A percentile compares a stretch with the other conserved stretches of the same genome.
These are phyloP conservation scores for Stipa capillata DNA, from an alignment of 176 grass and related monocot species.

Conservation along the genomic window DNA sequence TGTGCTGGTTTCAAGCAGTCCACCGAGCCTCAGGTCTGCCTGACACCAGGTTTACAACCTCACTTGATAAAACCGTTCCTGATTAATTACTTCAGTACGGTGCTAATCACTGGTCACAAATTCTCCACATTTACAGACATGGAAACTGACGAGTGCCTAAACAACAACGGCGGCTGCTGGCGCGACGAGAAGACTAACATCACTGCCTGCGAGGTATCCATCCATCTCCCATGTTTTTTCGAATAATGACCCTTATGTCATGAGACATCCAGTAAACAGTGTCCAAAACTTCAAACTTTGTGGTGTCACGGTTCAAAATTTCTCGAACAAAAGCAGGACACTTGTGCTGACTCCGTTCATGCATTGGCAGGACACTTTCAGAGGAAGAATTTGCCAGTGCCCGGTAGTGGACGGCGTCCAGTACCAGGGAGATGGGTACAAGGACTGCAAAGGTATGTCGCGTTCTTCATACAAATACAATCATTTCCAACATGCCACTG, in stretches of 20 bases:
- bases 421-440: constrained; percentile 82
- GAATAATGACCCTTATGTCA: too few relatives aligned
- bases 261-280: too few relatives aligned
- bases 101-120: background rate
- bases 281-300: too few relatives aligned
- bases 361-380: constrained; percentile 67
- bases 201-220: constrained; percentile 82
- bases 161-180: constrained; percentile 81
- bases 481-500: background rate
- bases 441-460: constrained; percentile 50
- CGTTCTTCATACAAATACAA: background rate
- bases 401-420: constrained; percentile 55
- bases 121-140: constrained; percentile 27
- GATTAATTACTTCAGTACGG: background rate
- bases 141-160: constrained; percentile 69
- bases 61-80: background rate
- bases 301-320: too few relatives aligned
- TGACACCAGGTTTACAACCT: constrained; percentile 48
- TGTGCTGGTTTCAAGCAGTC: constrained; percentile 88
- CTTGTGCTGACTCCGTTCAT: background rate
- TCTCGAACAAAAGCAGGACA: too few relatives aligned
- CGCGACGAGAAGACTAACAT: constrained; percentile 41
- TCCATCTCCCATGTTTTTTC: background rate
- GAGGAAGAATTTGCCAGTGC: constrained; percentile 76
- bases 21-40: constrained; percentile 68